Base-by-base conservation (phyloP, 2,329 filamentous ascomycete species). In the Exserohilum rostratum region DNA sequence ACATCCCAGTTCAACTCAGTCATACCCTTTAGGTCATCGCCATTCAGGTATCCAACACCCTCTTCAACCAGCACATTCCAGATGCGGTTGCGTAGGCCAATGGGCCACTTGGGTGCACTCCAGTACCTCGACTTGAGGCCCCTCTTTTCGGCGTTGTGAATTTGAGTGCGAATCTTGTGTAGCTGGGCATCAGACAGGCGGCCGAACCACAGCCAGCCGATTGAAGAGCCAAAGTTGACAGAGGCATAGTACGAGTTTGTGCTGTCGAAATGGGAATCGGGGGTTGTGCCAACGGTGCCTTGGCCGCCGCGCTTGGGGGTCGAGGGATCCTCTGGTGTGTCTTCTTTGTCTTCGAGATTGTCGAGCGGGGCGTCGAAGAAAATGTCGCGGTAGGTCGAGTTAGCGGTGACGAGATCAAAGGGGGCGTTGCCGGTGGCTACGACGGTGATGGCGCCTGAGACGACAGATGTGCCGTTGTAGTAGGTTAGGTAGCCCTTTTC, bases 231-330 rank as follows among this genome's bases (percentile, higher is more conserved):
- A 66, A 90, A 87, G 13, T 83, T 81, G 3, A 82, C 80, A 43
- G 83, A 87, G 15, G 87, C 85, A 70, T 90, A 90, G 73, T 85
- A 87, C 3, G 85, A 88, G 69, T 89, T 90, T 15, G 76, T 74
- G 0, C 71, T 70, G 58, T 78, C 75, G 25, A 78, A 73, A 2
- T 65, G 65, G 29, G 76, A 74, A 3, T 69, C 56, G 2, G 65
- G 64, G 1, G 72, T 63, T 37, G 77, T 75, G 46, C 77, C 77
- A 46, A 78, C 76, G 13, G 73, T 70, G 50, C 81, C 82, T 70
- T 84, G 82, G 20, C 79, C 78, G 7, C 55, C 53, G 11, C 15
- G 46, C 33, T 46, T 38, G 22, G 13, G 17, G 18, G 34, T 33
- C 33, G 22, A 4, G 27, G 9, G 13, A 44, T 17, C 13, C 31